These are phyloP conservation scores for Trichoderma sp. DNA, from an alignment of 2,329 filamentous ascomycete species.

Conservation along the genomic window DNA sequence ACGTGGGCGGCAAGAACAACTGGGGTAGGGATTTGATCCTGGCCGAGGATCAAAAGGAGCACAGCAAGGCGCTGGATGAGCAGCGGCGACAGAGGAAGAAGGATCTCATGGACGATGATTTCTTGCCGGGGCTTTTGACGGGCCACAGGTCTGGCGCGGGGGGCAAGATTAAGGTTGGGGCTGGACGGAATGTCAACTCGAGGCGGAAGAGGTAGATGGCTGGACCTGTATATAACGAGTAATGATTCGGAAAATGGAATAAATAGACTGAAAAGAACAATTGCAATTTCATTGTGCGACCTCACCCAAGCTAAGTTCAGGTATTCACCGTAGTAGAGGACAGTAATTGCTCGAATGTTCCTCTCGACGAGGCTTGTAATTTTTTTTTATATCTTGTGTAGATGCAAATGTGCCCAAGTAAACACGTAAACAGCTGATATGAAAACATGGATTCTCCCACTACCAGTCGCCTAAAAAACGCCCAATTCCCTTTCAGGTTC, in stretches of 20 bases:
- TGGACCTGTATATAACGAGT: background rate
- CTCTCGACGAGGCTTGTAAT: background rate
- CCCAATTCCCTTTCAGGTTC: background rate
- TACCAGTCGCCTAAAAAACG: slow-evolving; percentile 17
- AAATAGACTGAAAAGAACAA: background rate
- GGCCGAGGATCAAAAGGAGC: slow-evolving; percentile 96
- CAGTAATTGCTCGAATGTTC: background rate
- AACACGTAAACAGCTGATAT: background rate
- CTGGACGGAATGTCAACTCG: slow-evolving; percentile 83
- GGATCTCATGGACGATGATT: slow-evolving; percentile 95
- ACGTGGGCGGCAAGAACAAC: slow-evolving; percentile 76
- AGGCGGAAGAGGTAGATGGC: slow-evolving; percentile 54
- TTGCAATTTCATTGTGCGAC: too few relatives aligned
- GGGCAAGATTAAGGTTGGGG: slow-evolving; percentile 77
- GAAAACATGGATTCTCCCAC: background rate
- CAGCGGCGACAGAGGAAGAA: slow-evolving; percentile 68
- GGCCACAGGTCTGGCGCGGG: slow-evolving; percentile 68
- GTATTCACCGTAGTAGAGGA: background rate
- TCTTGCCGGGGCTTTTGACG: slow-evolving; percentile 79
- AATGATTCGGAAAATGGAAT: background rate
- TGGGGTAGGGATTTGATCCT: slow-evolving; percentile 86
- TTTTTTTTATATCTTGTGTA: background rate
- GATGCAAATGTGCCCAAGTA: background rate
- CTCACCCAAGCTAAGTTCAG: too few relatives aligned
- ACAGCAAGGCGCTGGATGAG: slow-evolving; percentile 62